These are phyloP conservation scores for Trichothecium sympodiale DNA, from an alignment of 2,329 filamentous ascomycete genomes.

Conservation along the genomic window DNA sequence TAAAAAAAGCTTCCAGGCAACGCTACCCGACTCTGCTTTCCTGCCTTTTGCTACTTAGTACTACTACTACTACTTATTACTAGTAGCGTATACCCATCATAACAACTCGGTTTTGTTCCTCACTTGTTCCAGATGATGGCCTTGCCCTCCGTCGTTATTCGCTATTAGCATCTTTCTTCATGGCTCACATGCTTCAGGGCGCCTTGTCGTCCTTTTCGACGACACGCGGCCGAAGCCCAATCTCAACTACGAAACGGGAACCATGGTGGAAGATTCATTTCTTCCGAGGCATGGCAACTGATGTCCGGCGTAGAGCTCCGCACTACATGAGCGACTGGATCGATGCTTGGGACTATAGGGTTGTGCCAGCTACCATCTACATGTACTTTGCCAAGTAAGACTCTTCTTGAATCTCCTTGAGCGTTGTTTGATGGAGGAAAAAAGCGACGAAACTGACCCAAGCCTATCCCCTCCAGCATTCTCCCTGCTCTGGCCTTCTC, in stretches of 20 bases:
- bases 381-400: conserved; percentile 90
- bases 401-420: neutral
- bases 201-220: no score
- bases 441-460: conserved; percentile 7
- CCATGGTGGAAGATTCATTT: conserved; percentile 65
- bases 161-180: no score
- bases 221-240: no score
- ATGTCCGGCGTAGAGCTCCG: conserved; percentile 62
- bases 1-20: no score
- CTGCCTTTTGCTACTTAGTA: no score
- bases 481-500: conserved; percentile 81
- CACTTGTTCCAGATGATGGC: no score
- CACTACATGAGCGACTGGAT: conserved; percentile 75
- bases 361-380: conserved; percentile 77
- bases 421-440: conserved; percentile 3
- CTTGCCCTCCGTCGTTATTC: no score
- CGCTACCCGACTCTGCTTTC: no score
- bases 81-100: no score
- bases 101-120: no score
- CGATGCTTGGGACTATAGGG: conserved; percentile 84
- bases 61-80: no score
- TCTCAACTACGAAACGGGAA: conserved; percentile 3
- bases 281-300: conserved; percentile 71
- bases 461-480: conserved; percentile 44
- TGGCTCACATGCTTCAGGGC: no score